Base-by-base conservation (phyloP, 192 early-diverging fungal species). In the Obelidium mucronatum region DNA sequence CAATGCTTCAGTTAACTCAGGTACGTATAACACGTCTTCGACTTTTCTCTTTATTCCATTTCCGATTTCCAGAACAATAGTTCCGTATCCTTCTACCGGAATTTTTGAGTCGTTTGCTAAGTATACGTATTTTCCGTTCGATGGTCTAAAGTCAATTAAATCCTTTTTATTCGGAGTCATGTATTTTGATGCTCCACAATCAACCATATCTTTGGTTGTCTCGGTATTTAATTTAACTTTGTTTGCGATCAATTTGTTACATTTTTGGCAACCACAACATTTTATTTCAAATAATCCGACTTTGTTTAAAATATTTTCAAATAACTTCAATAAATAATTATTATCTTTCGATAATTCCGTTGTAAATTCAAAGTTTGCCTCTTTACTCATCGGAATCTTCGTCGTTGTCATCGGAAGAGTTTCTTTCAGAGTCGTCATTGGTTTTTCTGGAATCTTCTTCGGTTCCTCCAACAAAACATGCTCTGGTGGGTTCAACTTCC, bases 111-210 rank as follows among this genome's bases (percentile, higher is more conserved):
- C 42, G 42, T 44, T 44, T 44, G 42, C 42, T 5, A 44, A 17
- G 42, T 44, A 44, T 11, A 44, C 42, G 42, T 11, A 44, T 44
- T 17, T 5, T 17, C 42, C 42, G 17, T 17, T 59, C 5, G 42
- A 11, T 44, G 42, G 42, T 44, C 17, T 44, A 59, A 59, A 59
- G 42, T 59, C n/a, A n/a, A 59, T 33, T 8, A 59, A 59, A 8
- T 59, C 31, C 31, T 4, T 13, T 8, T 59, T 33, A 4, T 59
- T 59, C 5, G 56, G 56, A 59, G 31, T 24, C 42, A 30, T 59
- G 24, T 59, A 59, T 59, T 59, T 59, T 59, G 56, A 59, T 59
- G 56, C 56, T 5, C 56, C 56, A 24, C 56, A 59, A 24, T 59
- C 56, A 59, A 59, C 31, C 56, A 59, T 59, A 59, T 59, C 56